Conservation (phyloP, 169 alveolate species). For the Plasmodium gallinaceum region DNA sequence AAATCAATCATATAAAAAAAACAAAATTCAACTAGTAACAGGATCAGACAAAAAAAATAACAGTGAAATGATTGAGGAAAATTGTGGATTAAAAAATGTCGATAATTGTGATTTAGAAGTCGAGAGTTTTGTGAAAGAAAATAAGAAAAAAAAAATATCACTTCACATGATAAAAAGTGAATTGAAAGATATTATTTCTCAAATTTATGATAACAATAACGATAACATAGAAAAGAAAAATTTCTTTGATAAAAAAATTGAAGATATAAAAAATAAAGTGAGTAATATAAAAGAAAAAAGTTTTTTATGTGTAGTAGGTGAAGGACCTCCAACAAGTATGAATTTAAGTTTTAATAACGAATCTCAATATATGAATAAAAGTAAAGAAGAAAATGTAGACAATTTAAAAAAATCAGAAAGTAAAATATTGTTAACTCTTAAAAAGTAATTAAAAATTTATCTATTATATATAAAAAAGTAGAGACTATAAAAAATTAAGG, state of each 20-base stretch:
- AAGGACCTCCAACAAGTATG: constrained; percentile 36
- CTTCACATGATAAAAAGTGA: constrained; percentile 1
- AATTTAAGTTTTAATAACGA: not conserved
- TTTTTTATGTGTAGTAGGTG: constrained; percentile 50
- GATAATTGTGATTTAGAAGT: not conserved
- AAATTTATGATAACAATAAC: not conserved
- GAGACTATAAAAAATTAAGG: no score
- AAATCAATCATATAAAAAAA: no score
- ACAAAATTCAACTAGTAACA: no score
- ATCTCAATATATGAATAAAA: not conserved
- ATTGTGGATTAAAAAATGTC: not conserved
- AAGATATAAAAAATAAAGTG: not conserved
- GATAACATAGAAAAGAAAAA: not conserved
- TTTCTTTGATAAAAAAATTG: constrained; percentile 9
- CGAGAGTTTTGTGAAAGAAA: constrained; percentile 4
- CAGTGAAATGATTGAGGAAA: not conserved
- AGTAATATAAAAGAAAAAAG: constrained; percentile 16
- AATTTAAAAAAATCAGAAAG: not conserved
- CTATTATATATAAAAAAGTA: no score
- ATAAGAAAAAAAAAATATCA: constrained; percentile 5
- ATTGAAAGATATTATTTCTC: not conserved
- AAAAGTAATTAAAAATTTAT: no score
- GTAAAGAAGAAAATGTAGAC: not conserved
- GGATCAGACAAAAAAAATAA: not conserved
- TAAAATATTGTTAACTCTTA: no score